These are phyloP conservation scores for Lactarius akahatsu DNA, from an alignment of 768 basidiomycete species.

Conservation along the genomic window DNA sequence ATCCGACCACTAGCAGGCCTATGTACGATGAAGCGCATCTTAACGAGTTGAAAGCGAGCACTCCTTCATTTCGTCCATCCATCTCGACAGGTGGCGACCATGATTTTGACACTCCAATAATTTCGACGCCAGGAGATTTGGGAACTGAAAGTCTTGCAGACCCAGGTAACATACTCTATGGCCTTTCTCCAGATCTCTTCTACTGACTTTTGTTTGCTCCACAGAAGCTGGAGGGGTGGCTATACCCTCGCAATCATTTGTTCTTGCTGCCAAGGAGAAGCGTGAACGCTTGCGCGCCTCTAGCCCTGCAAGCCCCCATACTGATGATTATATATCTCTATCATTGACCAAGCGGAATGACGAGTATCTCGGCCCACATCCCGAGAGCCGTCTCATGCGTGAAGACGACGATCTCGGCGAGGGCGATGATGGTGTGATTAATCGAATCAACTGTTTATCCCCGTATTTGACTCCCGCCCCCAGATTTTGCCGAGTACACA, in stretches of 20 bases:
- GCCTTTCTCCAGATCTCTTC: conserved; percentile 32
- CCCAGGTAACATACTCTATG: conserved; percentile 16
- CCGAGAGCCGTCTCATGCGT: conserved; percentile 74
- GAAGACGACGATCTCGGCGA: conserved; percentile 90
- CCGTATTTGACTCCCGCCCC: conserved; percentile 6
- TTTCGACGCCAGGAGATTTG: conserved; percentile 36
- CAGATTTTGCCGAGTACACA: conserved; percentile 86
- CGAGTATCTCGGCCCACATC: conserved; percentile 69
- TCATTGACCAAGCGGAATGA: conserved; percentile 60
- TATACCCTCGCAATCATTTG: conserved; percentile 71
- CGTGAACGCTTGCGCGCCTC: conserved; percentile 63
- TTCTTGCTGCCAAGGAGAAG: conserved; percentile 71
- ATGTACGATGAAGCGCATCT: conserved; percentile 73
- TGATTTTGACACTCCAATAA: conserved; percentile 51
- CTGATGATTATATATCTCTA: conserved; percentile 77
- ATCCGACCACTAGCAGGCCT: conserved; percentile 48
- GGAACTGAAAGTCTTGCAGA: conserved; percentile 9
- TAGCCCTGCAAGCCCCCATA: conserved; percentile 37
- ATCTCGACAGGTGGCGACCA: conserved; percentile 40
- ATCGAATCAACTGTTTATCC: neutral
- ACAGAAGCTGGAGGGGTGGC: conserved; percentile 42
- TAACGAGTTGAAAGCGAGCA: conserved; percentile 76
- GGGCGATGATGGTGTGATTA: conserved; percentile 73
- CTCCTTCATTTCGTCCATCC: conserved; percentile 53
- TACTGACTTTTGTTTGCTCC: conserved; percentile 17